A percentile compares a stretch with the other conserved stretches of the same genome.
These are phyloP conservation scores for Penicillium frequentans DNA, from an alignment of 2,329 filamentous ascomycete genomes.

Conservation along the genomic window DNA sequence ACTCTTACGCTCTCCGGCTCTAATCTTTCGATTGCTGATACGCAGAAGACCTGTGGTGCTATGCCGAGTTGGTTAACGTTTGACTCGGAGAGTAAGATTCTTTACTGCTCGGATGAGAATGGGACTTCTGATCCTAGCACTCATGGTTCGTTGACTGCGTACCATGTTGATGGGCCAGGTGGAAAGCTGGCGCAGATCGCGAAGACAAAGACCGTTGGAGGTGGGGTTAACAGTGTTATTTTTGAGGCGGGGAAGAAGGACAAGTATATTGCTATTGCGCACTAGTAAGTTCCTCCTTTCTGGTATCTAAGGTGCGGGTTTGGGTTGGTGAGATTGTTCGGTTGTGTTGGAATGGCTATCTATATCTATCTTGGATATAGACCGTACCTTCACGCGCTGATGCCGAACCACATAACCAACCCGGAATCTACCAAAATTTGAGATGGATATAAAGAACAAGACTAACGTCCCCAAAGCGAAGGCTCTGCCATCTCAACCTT, in stretches of 20 bases:
- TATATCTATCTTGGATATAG: neutral
- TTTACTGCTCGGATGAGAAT: slow-evolving; percentile 40
- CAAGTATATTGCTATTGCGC: slow-evolving; percentile 37
- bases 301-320: too few species aligned
- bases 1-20: slow-evolving; percentile 12
- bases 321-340: neutral
- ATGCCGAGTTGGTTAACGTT: slow-evolving; percentile 41
- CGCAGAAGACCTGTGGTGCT: slow-evolving; percentile 31
- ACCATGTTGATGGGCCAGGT: slow-evolving; percentile 14
- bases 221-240: slow-evolving; percentile 36
- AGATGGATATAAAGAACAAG: neutral
- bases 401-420: neutral
- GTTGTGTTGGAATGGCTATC: neutral
- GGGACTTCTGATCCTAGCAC: slow-evolving; percentile 22
- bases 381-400: neutral
- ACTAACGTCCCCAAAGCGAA: slow-evolving; percentile 20
- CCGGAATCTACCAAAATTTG: neutral
- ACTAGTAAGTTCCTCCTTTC: slow-evolving; percentile 34
- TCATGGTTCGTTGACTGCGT: slow-evolving; percentile 32
- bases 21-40: slow-evolving; percentile 23
- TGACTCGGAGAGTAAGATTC: slow-evolving; percentile 22
- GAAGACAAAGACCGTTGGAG: slow-evolving; percentile 24
- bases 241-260: slow-evolving; percentile 25
- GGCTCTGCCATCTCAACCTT: slow-evolving; percentile 36
- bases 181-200: slow-evolving; percentile 24